A percentile compares a stretch with the other conserved stretches of the same genome.
Evolutionary conservation across 2,329 filamentous ascomycete species (phyloP).

Genomic region (Fusarium nanum): DNA sequence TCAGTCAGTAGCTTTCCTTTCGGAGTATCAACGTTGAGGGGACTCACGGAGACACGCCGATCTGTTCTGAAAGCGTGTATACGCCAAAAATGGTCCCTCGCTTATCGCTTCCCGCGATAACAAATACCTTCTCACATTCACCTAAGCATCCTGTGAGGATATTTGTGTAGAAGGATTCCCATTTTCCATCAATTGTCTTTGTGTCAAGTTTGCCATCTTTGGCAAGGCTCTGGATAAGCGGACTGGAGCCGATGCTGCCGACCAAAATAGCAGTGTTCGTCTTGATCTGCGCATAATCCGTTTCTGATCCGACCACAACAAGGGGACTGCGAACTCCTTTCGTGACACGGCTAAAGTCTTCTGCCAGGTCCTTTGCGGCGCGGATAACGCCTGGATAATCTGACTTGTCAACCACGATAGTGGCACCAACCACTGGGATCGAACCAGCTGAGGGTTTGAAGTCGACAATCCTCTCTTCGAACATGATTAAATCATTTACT

Average conservation of each 20-base stretch:
- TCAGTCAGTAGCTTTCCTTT: rapidly evolving
- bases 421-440: conserved; percentile 9
- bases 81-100: conserved; percentile 25
- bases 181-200: conserved; percentile 6
- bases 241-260: conserved; percentile 10
- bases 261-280: background rate
- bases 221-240: background rate
- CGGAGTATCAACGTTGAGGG: rapidly evolving
- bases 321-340: background rate
- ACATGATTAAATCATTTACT: background rate
- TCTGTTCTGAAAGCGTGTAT: conserved; percentile 33
- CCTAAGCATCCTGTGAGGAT: background rate
- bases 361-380: conserved; percentile 22
- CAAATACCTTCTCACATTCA: background rate
- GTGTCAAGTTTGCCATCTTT: background rate
- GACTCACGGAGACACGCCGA: conserved; percentile 34
- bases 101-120: conserved; percentile 27
- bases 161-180: conserved; percentile 23
- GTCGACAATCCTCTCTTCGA: conserved; percentile 23
- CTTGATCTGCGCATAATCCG: background rate
- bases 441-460: conserved; percentile 7
- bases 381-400: conserved; percentile 24
- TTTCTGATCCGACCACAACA: background rate
- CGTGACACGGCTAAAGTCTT: conserved; percentile 26
- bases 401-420: conserved; percentile 24